These are phyloP conservation scores for Talaromyces sp. DNA, from an alignment of 2,329 filamentous ascomycete species.

Conservation along the genomic window DNA sequence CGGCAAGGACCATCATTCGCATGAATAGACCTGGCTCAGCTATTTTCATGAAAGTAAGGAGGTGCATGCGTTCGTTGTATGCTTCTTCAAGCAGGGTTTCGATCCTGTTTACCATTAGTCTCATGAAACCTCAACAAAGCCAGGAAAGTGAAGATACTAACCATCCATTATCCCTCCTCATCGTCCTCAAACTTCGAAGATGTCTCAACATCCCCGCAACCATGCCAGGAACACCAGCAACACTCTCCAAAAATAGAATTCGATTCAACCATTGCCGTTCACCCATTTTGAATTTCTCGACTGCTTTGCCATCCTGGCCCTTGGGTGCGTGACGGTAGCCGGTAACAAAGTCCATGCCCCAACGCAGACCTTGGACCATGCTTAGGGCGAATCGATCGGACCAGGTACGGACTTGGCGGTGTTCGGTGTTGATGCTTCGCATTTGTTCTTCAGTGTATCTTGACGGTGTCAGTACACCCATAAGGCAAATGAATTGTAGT, in stretches of 20 bases:
- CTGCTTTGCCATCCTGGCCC: constrained; percentile 36
- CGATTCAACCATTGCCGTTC: constrained; percentile 86
- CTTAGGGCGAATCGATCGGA: constrained; percentile 77
- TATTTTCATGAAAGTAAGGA: constrained; percentile 90
- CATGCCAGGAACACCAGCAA: constrained; percentile 95
- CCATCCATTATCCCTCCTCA: constrained; percentile 93
- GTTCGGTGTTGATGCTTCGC: constrained; percentile 67
- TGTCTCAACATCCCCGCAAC: constrained; percentile 93
- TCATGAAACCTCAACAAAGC: too few relatives aligned
- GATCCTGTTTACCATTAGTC: constrained; percentile 57
- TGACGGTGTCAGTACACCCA: background rate
- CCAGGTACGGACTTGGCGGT: constrained; percentile 67
- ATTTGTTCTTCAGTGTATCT: constrained; percentile 76
- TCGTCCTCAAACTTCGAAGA: constrained; percentile 73
- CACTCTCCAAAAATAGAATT: constrained; percentile 90
- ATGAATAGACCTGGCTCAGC: constrained; percentile 83
- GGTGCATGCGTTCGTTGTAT: constrained; percentile 92
- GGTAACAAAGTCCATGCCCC: constrained; percentile 76
- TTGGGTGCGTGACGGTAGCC: constrained; percentile 67
- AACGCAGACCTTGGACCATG: constrained; percentile 71
- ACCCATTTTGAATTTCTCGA: constrained; percentile 66
- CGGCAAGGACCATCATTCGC: constrained; percentile 84
- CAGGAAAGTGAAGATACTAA: constrained; percentile 26
- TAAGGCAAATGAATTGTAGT: background rate
- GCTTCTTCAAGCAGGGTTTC: constrained; percentile 86